These are phyloP conservation scores for Syncephalastrum sp. DNA, from an alignment of 371 early-diverging fungal genomes.

Conservation along the genomic window DNA sequence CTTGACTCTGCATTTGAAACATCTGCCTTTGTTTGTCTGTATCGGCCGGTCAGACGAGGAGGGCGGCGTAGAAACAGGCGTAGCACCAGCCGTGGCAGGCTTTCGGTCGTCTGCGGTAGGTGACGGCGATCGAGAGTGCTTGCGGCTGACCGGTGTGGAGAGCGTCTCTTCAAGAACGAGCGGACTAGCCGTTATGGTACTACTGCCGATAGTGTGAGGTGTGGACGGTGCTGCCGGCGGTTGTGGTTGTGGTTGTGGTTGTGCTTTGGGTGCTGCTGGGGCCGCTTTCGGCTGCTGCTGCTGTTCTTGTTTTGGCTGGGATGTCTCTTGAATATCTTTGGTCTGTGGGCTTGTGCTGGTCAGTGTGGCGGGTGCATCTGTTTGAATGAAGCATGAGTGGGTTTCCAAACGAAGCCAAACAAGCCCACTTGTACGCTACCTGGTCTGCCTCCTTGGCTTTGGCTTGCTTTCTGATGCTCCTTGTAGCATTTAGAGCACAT, in stretches of 20 bases:
- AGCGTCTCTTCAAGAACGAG: no score
- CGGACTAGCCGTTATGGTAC: no score
- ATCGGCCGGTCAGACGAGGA: conserved; percentile 34
- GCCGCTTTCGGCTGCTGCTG: no score
- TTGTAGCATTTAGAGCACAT: conserved; percentile 86
- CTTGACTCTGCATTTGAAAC: conserved; percentile 73
- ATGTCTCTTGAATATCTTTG: no score
- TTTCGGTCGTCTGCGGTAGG: conserved; percentile 19
- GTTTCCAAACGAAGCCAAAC: no score
- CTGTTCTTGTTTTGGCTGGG: no score
- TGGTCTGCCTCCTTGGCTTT: conserved; percentile 36
- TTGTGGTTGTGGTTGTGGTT: conserved; percentile 5
- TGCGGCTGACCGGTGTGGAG: conserved; percentile 10
- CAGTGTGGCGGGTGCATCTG: no score
- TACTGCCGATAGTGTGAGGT: background rate
- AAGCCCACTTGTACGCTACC: background rate
- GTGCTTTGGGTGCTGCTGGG: conserved; percentile 8
- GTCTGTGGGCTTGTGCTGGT: no score
- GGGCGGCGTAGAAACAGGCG: conserved; percentile 4
- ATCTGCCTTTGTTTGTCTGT: conserved; percentile 73
- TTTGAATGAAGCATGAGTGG: no score
- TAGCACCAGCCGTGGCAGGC: conserved; percentile 11
- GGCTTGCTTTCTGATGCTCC: conserved; percentile 20
- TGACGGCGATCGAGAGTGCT: conserved; percentile 36
- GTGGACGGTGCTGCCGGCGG: conserved; percentile 7